Evolutionary conservation across 1,284 basidiomycete species (phyloP).

Genomic region (Spongiforma sp.): DNA sequence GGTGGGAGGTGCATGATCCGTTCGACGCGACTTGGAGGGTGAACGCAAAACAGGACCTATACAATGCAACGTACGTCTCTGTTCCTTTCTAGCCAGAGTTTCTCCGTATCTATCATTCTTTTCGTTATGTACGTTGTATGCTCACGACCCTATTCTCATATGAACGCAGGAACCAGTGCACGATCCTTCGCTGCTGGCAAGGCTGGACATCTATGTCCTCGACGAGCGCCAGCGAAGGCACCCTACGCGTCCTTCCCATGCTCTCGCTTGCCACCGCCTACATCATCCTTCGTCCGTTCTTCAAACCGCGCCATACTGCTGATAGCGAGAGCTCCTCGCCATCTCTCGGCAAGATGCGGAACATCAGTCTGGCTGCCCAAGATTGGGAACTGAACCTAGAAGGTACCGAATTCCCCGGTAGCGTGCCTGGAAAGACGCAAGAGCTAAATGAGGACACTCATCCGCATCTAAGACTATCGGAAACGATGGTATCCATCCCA

Average conservation of each 20-base stretch:
- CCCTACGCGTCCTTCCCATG: constrained; percentile 62
- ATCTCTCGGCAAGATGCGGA: not conserved
- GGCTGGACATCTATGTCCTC: constrained; percentile 73
- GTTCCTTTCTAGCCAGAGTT: not conserved
- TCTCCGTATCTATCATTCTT: not conserved
- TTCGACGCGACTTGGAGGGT: constrained; percentile 59
- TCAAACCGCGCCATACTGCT: constrained; percentile 44
- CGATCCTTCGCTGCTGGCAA: constrained; percentile 81
- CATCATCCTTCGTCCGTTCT: constrained; percentile 78
- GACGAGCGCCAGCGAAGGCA: constrained; percentile 71
- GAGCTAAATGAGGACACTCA: constrained; percentile 67
- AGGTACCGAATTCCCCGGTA: constrained; percentile 65
- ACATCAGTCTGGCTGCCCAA: constrained; percentile 40
- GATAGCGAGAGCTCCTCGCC: not conserved
- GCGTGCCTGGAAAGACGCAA: constrained; percentile 64
- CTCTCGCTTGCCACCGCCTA: constrained; percentile 68
- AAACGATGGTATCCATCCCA: constrained; percentile 59
- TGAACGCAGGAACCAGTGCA: constrained; percentile 64
- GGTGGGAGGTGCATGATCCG: constrained; percentile 65
- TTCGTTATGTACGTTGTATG: too few species aligned
- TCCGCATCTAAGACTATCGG: constrained; percentile 69
- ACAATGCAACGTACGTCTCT: constrained; percentile 50
- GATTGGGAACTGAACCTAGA: constrained; percentile 72
- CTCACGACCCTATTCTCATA: too few species aligned
- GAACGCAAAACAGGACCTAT: constrained; percentile 61